These are phyloP conservation scores for Gryganskiella cystojenkinii DNA, from an alignment of 192 early-diverging fungal species.

Conservation along the genomic window DNA sequence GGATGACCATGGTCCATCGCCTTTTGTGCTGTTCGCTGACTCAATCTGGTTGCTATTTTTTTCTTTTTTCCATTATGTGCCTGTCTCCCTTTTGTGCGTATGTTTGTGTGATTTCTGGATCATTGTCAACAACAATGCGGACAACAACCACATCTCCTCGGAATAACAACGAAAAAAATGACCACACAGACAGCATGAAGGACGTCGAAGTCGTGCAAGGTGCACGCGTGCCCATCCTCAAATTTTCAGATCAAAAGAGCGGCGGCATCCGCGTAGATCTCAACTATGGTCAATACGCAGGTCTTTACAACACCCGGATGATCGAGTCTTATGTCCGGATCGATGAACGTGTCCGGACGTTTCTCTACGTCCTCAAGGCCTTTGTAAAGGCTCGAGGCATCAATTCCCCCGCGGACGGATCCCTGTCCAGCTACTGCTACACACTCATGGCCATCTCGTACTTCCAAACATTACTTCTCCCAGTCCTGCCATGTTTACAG, in stretches of 20 bases:
- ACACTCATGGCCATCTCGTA: slow-evolving; percentile 49
- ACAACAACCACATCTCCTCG: background rate
- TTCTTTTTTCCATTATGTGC: too few relatives aligned
- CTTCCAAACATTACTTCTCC: slow-evolving; percentile 33
- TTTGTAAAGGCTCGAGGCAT: slow-evolving; percentile 50
- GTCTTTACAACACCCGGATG: slow-evolving; percentile 47
- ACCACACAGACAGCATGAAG: slow-evolving; percentile 51
- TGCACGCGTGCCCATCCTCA: slow-evolving; percentile 41
- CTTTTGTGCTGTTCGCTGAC: too few relatives aligned
- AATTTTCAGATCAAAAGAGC: slow-evolving; percentile 46
- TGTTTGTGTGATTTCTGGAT: too few relatives aligned
- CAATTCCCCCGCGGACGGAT: slow-evolving; percentile 27
- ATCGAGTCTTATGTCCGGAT: slow-evolving; percentile 45
- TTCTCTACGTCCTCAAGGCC: slow-evolving; percentile 43
- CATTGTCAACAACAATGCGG: background rate
- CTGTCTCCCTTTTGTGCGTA: too few relatives aligned
- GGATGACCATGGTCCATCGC: too few relatives aligned
- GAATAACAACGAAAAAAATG: background rate
- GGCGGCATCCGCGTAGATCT: slow-evolving; percentile 41
- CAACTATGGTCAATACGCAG: slow-evolving; percentile 44
- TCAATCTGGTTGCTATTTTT: too few relatives aligned
- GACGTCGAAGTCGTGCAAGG: slow-evolving; percentile 42
- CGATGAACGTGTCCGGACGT: slow-evolving; percentile 38
- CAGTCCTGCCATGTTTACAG: slow-evolving; percentile 35
- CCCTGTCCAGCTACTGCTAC: slow-evolving; percentile 47